Conservation (phyloP, 805 yeast genomes). For the Lipomyces mesembrius region DNA sequence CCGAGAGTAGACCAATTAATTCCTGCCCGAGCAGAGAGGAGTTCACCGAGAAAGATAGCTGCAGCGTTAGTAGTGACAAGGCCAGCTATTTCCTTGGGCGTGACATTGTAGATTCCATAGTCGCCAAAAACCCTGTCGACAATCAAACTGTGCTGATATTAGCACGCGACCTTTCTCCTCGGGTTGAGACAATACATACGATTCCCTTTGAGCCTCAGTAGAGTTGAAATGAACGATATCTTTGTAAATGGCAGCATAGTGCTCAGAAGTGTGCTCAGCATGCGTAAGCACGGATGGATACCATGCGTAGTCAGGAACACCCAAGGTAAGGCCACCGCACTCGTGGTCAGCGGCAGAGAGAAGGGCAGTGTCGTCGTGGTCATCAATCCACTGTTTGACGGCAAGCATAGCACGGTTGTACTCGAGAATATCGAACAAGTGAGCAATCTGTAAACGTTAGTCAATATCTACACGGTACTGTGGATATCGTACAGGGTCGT, state of each 20-base stretch:
- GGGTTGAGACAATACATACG: neutral
- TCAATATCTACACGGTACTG: neutral
- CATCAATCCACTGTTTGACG: slow-evolving; percentile 70
- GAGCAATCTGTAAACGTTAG: slow-evolving; percentile 54
- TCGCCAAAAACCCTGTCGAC: slow-evolving; percentile 56
- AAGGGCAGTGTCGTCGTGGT: slow-evolving; percentile 75
- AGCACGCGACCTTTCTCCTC: neutral
- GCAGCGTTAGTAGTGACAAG: slow-evolving; percentile 47
- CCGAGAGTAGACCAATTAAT: slow-evolving; percentile 98
- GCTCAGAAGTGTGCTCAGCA: slow-evolving; percentile 80
- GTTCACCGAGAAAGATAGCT: slow-evolving; percentile 58
- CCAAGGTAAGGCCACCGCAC: slow-evolving; percentile 91
- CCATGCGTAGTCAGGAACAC: slow-evolving; percentile 91
- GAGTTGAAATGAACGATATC: slow-evolving; percentile 33
- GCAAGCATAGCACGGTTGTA: slow-evolving; percentile 81
- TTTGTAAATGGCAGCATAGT: slow-evolving; percentile 42
- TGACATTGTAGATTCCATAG: slow-evolving; percentile 66
- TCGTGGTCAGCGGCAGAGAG: slow-evolving; percentile 92
- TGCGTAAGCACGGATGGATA: slow-evolving; percentile 74
- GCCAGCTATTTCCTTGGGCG: slow-evolving; percentile 56
- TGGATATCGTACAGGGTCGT: slow-evolving; percentile 68
- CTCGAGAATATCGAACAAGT: slow-evolving; percentile 87
- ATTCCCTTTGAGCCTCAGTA: slow-evolving; percentile 11
- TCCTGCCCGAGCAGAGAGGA: slow-evolving; percentile 81
- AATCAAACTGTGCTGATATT: slow-evolving; percentile 1